phyloP scores from a whole-genome alignment of 2,329 filamentous ascomycete genomes.

The Seiridium cupressi region DNA sequence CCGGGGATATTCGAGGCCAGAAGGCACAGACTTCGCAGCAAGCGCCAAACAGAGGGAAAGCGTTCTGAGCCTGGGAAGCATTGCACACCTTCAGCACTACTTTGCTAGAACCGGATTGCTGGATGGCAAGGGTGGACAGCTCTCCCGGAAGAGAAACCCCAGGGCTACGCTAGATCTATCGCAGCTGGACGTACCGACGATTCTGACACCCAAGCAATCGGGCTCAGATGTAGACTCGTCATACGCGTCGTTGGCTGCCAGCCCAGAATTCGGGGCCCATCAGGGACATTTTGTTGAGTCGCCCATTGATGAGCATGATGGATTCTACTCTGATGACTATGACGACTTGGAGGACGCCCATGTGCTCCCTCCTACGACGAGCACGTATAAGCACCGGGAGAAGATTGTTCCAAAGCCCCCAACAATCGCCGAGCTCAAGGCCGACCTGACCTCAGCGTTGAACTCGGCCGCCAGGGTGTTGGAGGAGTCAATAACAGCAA shows the following conservation, averaged over 20 bases:
- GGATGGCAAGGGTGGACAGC: constrained; percentile 87
- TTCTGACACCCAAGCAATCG: constrained; percentile 36
- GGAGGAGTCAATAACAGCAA: constrained; percentile 50
- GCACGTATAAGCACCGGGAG: constrained; percentile 87
- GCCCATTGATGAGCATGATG: constrained; percentile 41
- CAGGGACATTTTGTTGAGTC: constrained; percentile 43
- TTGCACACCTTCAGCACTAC: constrained; percentile 96
- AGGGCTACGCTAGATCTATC: constrained; percentile 59
- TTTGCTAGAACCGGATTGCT: constrained; percentile 92
- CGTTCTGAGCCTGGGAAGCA: constrained; percentile 93
- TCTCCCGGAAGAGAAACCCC: constrained; percentile 69
- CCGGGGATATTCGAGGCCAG: constrained; percentile 83
- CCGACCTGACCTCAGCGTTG: constrained; percentile 46
- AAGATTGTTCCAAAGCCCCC: constrained; percentile 82
- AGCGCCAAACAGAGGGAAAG: constrained; percentile 90
- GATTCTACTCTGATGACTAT: constrained; percentile 57
- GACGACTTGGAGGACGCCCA: constrained; percentile 64
- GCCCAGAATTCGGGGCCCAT: constrained; percentile 50
- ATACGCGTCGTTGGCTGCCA: constrained; percentile 59
- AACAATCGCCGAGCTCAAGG: constrained; percentile 74
- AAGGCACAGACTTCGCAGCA: constrained; percentile 84
- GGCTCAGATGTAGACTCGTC: constrained; percentile 56
- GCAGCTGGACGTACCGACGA: constrained; percentile 43
- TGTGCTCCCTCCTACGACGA: constrained; percentile 95
- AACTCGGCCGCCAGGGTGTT: constrained; percentile 55